Evolutionary conservation across 108 stramenopile genomes (phyloP).

Genomic region (Skeletonema costatum): DNA sequence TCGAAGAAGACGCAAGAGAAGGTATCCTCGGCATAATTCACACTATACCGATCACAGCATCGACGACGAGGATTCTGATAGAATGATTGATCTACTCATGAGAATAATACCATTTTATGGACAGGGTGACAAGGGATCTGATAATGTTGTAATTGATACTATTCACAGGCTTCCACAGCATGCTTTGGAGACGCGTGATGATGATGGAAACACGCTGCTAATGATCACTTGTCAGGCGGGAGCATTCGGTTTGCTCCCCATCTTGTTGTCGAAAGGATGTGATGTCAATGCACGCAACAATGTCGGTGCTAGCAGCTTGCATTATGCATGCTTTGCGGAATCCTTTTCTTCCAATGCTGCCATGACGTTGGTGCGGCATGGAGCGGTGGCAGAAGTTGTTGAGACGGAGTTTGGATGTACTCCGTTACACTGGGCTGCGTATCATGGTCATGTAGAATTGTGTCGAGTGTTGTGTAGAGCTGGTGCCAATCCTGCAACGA

Average conservation of each 20-base stretch:
- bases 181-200: conserved; percentile 42
- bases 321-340: conserved; percentile 49
- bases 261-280: conserved; percentile 45
- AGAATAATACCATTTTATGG: conserved; percentile 46
- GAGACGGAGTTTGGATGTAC: conserved; percentile 53
- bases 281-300: conserved; percentile 51
- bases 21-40: neutral
- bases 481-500: conserved; percentile 44
- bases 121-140: conserved; percentile 29
- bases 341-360: conserved; percentile 47
- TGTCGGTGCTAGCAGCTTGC: conserved; percentile 41
- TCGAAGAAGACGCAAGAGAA: conserved; percentile 1
- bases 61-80: conserved; percentile 21
- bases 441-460: conserved; percentile 33
- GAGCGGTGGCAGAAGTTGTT: conserved; percentile 44
- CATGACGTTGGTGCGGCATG: conserved; percentile 37
- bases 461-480: conserved; percentile 48
- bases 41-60: neutral
- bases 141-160: conserved; percentile 43
- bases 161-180: conserved; percentile 41
- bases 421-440: conserved; percentile 59
- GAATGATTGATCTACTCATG: conserved; percentile 40
- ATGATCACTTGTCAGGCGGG: conserved; percentile 48
- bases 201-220: conserved; percentile 41
- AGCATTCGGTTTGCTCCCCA: conserved; percentile 40